Conservation (phyloP, 192 early-diverging fungal genomes). For the Spizellomyces sp. region DNA sequence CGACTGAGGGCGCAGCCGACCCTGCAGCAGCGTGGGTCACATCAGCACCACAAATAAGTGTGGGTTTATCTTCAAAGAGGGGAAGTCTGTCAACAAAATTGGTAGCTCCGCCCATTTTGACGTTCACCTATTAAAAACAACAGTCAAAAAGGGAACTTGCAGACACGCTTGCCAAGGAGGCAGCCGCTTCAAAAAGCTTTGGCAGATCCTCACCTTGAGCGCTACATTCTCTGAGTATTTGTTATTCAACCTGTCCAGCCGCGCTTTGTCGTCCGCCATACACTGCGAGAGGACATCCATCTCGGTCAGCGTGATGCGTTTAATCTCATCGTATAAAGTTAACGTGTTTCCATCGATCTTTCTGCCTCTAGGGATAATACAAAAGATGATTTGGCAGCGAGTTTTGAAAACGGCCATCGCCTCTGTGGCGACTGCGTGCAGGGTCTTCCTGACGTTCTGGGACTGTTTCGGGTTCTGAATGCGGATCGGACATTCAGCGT, state of each 20-base stretch:
- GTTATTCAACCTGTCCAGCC: constrained; percentile 43
- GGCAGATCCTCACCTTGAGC: constrained; percentile 57
- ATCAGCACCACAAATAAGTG: constrained; percentile 84
- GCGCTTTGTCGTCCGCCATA: constrained; percentile 52
- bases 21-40: constrained; percentile 84
- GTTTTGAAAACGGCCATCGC: constrained; percentile 40
- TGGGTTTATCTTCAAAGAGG: constrained; percentile 44
- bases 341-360: constrained; percentile 34
- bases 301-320: constrained; percentile 77
- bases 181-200: constrained; percentile 3
- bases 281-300: constrained; percentile 86
- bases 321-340: constrained; percentile 75
- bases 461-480: constrained; percentile 39
- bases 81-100: constrained; percentile 32
- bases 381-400: constrained; percentile 67
- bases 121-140: constrained; percentile 52
- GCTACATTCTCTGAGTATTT: constrained; percentile 88
- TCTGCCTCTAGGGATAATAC: constrained; percentile 38
- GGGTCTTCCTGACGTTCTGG: constrained; percentile 56
- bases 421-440: constrained; percentile 41
- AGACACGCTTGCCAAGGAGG: not conserved
- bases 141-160: not conserved
- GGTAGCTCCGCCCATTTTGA: constrained; percentile 66
- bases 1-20: constrained; percentile 46
- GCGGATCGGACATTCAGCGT: constrained; percentile 20